Conservation (phyloP, 2,329 filamentous ascomycete species). For the Geosmithia flava region DNA sequence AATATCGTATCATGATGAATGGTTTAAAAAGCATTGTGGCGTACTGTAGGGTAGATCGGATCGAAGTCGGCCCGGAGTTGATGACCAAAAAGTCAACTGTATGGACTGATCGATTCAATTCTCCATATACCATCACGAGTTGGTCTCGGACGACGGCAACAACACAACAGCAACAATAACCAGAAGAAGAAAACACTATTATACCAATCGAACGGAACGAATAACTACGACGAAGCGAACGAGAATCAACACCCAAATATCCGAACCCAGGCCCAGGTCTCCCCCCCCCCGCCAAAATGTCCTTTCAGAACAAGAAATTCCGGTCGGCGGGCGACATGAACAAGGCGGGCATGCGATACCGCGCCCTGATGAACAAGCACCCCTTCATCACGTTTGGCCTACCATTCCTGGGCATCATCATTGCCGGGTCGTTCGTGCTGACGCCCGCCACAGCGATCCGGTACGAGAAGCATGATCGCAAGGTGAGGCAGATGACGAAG, state of each 20-base stretch:
- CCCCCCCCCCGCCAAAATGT: constrained; percentile 12
- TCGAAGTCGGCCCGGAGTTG: no score
- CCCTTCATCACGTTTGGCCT: constrained; percentile 91
- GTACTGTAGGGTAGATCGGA: no score
- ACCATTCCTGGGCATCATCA: constrained; percentile 81
- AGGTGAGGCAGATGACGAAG: constrained; percentile 71
- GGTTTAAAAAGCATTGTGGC: no score
- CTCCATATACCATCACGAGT: no score
- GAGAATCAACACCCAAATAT: no score
- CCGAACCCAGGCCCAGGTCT: no score
- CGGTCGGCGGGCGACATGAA: constrained; percentile 52
- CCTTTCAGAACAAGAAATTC: constrained; percentile 63
- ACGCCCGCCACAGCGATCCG: constrained; percentile 88
- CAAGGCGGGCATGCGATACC: constrained; percentile 65
- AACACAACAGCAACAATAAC: background rate
- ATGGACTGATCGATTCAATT: no score
- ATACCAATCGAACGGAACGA: no score
- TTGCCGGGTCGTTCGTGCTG: constrained; percentile 85
- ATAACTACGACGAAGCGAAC: no score
- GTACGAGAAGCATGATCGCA: constrained; percentile 87
- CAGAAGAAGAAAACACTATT: no score
- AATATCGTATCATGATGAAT: no score
- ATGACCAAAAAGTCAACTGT: no score
- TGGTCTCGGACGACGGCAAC: background rate
- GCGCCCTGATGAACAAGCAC: constrained; percentile 58